Evolutionary conservation across 306 rosid species (phyloP).

Genomic region (Vachellia collinsii): DNA sequence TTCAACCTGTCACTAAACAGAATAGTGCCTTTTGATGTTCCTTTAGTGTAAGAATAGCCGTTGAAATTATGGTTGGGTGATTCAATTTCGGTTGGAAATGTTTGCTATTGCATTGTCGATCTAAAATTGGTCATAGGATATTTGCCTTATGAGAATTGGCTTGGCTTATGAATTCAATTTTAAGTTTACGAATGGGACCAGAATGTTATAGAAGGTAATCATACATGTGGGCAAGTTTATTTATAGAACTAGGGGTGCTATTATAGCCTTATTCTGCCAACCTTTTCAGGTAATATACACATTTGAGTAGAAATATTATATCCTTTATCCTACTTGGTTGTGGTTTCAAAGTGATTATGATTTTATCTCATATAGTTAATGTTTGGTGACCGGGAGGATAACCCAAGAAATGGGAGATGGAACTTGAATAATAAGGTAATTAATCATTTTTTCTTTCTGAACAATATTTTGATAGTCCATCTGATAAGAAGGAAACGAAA

Average conservation of each 20-base stretch:
- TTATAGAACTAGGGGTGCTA: background rate
- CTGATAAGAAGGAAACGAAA: background rate
- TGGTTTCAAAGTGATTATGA: background rate
- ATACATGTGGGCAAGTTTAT: background rate
- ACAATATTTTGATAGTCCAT: background rate
- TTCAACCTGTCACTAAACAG: background rate
- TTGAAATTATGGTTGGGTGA: background rate
- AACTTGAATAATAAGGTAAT: slow-evolving; percentile 85
- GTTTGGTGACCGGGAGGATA: slow-evolving; percentile 84
- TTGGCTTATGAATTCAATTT: background rate
- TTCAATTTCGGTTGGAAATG: background rate
- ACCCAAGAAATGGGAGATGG: slow-evolving; percentile 92
- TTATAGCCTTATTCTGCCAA: background rate
- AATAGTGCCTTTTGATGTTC: background rate
- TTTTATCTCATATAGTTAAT: slow-evolving; percentile 55
- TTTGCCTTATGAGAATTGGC: background rate
- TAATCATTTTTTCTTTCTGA: background rate
- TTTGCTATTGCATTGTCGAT: background rate
- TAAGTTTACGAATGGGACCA: background rate
- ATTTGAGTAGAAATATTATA: background rate
- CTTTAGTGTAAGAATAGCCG: background rate
- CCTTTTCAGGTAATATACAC: background rate
- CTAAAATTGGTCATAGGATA: background rate
- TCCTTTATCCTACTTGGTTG: background rate
- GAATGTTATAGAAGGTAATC: background rate